Conservation (phyloP, 192 early-diverging fungal species). For the Tieghemiomyces parasiticus region DNA sequence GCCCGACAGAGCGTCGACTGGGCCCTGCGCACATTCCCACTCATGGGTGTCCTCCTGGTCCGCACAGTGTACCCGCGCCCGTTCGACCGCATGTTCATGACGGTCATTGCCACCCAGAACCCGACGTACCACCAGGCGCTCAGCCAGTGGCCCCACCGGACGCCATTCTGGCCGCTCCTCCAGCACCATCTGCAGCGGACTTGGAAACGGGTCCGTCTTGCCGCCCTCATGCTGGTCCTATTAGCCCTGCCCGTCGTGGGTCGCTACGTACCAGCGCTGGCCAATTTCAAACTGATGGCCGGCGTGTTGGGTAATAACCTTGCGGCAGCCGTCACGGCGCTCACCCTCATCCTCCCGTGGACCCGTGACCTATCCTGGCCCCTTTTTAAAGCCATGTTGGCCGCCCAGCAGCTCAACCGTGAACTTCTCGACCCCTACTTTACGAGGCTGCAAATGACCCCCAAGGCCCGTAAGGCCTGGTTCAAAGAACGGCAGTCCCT, state of each 20-base stretch:
- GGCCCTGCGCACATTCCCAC: constrained; percentile 24
- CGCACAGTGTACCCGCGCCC: constrained; percentile 40
- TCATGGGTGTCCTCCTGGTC: constrained; percentile 35
- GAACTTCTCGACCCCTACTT: constrained; percentile 52
- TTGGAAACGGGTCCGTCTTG: constrained; percentile 24
- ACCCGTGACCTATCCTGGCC: constrained; percentile 14
- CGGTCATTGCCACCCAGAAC: constrained; percentile 8
- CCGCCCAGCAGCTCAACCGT: constrained; percentile 33
- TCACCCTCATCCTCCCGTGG: constrained; percentile 27
- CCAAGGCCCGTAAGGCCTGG: constrained; percentile 34
- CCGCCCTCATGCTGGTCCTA: constrained; percentile 24
- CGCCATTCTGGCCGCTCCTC: constrained; percentile 33
- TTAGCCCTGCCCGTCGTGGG: constrained; percentile 38
- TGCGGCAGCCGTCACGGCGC: constrained; percentile 18
- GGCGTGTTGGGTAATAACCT: constrained; percentile 21
- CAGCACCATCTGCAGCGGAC: constrained; percentile 28
- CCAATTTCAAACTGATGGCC: constrained; percentile 28
- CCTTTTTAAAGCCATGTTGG: constrained; percentile 31
- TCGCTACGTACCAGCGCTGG: constrained; percentile 30
- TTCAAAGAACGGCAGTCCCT: constrained; percentile 36
- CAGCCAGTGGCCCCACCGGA: constrained; percentile 20
- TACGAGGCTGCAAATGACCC: constrained; percentile 27
- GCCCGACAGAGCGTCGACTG: constrained; percentile 22
- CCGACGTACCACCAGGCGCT: constrained; percentile 14
- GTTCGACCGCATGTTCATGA: constrained; percentile 39